Evolutionary conservation across 2,329 filamentous ascomycete genomes (phyloP).

Genomic region (Grosmannia huntii): DNA sequence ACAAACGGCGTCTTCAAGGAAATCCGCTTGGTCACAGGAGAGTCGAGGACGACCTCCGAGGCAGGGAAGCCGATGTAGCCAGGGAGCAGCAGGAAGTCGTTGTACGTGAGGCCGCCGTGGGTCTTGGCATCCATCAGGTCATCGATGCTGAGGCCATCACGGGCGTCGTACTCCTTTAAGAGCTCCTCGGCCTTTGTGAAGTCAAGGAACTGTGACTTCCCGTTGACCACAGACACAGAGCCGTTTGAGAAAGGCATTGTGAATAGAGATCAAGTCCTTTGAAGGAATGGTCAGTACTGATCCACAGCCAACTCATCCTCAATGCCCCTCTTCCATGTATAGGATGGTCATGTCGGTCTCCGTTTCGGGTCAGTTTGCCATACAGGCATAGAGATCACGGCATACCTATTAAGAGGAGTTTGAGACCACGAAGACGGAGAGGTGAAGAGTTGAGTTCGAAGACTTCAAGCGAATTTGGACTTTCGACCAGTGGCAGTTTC

Average conservation of each 20-base stretch:
- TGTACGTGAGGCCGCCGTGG: conserved; percentile 93
- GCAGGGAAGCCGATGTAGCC: conserved; percentile 98
- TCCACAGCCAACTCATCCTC: not conserved
- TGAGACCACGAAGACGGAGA: not conserved
- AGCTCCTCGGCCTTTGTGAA: conserved; percentile 64
- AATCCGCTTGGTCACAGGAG: conserved; percentile 89
- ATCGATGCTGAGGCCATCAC: conserved; percentile 78
- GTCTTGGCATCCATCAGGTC: conserved; percentile 82
- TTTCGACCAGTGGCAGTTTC: conserved; percentile 14
- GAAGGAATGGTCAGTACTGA: not conserved
- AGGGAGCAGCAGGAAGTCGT: conserved; percentile 92
- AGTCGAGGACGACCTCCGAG: conserved; percentile 75
- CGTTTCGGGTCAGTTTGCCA: not conserved
- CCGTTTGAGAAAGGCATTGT: conserved; percentile 65
- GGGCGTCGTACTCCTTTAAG: conserved; percentile 65
- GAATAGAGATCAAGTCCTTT: conserved; percentile 7
- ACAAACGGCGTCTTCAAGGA: conserved; percentile 92
- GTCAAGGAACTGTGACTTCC: conserved; percentile 52
- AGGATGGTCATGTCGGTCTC: not conserved
- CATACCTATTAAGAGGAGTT: not conserved
- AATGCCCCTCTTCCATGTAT: not conserved
- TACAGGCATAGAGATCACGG: not conserved
- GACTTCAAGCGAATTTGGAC: conserved; percentile 13
- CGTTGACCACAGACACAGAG: conserved; percentile 38
- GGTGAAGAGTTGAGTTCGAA: conserved; percentile 12